Percentiles rank a stretch among this genome's conserved stretches.
Evolutionary conservation across 75 land plant genomes (phyloP).

Genomic region (Picea glauca): DNA sequence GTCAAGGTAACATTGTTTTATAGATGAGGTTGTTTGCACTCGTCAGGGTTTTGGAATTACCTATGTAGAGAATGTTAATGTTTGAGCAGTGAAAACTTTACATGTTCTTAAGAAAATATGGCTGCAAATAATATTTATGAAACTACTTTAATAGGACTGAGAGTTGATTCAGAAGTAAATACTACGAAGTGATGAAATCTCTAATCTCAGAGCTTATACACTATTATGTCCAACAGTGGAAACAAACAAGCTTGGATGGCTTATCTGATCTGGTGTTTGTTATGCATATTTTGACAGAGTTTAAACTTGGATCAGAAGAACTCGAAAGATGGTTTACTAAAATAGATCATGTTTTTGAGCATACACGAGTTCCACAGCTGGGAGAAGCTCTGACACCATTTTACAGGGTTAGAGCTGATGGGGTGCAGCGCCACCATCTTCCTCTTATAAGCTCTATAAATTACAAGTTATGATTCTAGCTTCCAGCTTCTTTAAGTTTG

Average conservation of each 20-base stretch:
- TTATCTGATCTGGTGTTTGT: background rate
- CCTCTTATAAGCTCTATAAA: constrained; percentile 78
- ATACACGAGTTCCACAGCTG: constrained; percentile 79
- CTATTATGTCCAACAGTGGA: background rate
- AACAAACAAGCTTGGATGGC: background rate
- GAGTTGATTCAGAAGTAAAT: background rate
- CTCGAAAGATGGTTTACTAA: constrained; percentile 88
- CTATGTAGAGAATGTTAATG: background rate
- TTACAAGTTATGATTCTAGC: constrained; percentile 64
- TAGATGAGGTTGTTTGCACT: background rate
- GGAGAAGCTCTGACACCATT: constrained; percentile 85
- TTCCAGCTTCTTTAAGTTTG: background rate
- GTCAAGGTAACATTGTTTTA: background rate
- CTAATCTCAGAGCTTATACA: background rate
- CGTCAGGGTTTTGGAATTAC: background rate
- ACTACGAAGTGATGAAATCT: background rate
- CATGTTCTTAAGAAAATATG: background rate
- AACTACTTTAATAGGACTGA: background rate
- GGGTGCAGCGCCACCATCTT: constrained; percentile 60
- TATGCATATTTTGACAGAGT: constrained; percentile 31
- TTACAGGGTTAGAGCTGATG: constrained; percentile 64
- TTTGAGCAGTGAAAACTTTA: background rate
- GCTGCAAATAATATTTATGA: background rate
- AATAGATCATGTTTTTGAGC: constrained; percentile 88
- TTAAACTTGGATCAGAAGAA: constrained; percentile 81